Conservation (phyloP, 768 basidiomycete species). For the Tulasnella sp. region DNA sequence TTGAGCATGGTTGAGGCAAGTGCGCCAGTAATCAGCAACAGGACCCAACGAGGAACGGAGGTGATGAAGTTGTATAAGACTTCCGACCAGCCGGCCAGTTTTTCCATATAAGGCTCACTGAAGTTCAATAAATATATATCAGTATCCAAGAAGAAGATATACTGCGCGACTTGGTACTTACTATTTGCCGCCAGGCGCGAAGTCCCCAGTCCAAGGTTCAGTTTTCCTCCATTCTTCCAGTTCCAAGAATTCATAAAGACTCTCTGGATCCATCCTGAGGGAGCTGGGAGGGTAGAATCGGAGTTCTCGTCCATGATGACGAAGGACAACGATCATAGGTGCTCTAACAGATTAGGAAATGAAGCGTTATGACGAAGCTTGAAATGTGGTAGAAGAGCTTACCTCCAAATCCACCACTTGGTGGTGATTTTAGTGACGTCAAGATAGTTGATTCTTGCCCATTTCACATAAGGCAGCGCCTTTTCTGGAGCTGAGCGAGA, state of each 20-base stretch:
- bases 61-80: slow-evolving; percentile 40
- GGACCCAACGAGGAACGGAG: slow-evolving; percentile 55
- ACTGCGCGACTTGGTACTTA: slow-evolving; percentile 24
- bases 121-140: slow-evolving; percentile 3
- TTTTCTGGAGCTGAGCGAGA: slow-evolving; percentile 34
- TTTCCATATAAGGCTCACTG: slow-evolving; percentile 59
- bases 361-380: slow-evolving; percentile 6
- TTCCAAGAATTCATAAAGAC: slow-evolving; percentile 52
- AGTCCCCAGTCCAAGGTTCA: slow-evolving; percentile 56
- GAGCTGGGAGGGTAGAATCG: slow-evolving; percentile 63
- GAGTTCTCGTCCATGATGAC: slow-evolving; percentile 60
- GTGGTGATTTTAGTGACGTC: slow-evolving; percentile 73
- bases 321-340: slow-evolving; percentile 57
- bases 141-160: neutral
- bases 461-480: slow-evolving; percentile 59
- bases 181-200: slow-evolving; percentile 67
- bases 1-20: slow-evolving; percentile 55
- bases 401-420: slow-evolving; percentile 81
- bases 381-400: slow-evolving; percentile 21
- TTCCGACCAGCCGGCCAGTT: slow-evolving; percentile 38
- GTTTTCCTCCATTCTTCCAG: slow-evolving; percentile 48
- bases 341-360: slow-evolving; percentile 48
- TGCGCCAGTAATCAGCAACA: slow-evolving; percentile 52
- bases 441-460: slow-evolving; percentile 79
- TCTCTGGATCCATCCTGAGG: slow-evolving; percentile 45